These are phyloP conservation scores for Metschnikowia picachoensis DNA, from an alignment of 805 yeast genomes.

Conservation along the genomic window DNA sequence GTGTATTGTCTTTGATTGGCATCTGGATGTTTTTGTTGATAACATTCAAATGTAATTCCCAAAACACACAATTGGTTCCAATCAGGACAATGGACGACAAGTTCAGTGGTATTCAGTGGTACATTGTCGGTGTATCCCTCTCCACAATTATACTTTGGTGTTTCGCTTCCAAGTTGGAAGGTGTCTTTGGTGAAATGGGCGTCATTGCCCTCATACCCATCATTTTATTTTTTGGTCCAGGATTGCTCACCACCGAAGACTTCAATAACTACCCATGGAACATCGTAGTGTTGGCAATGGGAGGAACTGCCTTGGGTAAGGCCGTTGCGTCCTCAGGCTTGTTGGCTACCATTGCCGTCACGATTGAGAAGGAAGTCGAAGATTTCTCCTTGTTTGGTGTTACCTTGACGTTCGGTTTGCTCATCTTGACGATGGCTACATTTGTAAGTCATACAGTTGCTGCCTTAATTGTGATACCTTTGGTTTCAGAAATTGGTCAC, in stretches of 20 bases:
- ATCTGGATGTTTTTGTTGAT: slow-evolving; percentile 51
- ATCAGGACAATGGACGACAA: slow-evolving; percentile 45
- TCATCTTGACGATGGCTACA: slow-evolving; percentile 82
- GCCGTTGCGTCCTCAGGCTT: slow-evolving; percentile 50
- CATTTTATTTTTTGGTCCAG: slow-evolving; percentile 47
- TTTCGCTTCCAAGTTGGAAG: slow-evolving; percentile 38
- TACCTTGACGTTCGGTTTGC: slow-evolving; percentile 57
- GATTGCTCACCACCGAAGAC: slow-evolving; percentile 44
- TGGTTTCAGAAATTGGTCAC: slow-evolving; percentile 86
- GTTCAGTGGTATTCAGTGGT: slow-evolving; percentile 44
- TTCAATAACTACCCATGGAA: slow-evolving; percentile 53
- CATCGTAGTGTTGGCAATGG: slow-evolving; percentile 53
- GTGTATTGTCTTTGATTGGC: slow-evolving; percentile 37
- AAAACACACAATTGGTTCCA: slow-evolving; percentile 45
- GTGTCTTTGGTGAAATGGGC: slow-evolving; percentile 47
- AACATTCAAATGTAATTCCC: slow-evolving; percentile 47
- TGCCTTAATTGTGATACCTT: slow-evolving; percentile 86
- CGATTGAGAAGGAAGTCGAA: slow-evolving; percentile 40
- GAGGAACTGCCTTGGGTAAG: slow-evolving; percentile 51
- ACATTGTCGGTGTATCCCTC: slow-evolving; percentile 38
- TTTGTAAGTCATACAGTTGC: slow-evolving; percentile 97
- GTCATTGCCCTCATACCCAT: slow-evolving; percentile 46
- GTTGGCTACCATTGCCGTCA: slow-evolving; percentile 42
- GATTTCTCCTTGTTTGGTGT: slow-evolving; percentile 43
- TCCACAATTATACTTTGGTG: slow-evolving; percentile 49